Conservation (phyloP, 2,329 filamentous ascomycete species). For the Talaromyces sp. region DNA sequence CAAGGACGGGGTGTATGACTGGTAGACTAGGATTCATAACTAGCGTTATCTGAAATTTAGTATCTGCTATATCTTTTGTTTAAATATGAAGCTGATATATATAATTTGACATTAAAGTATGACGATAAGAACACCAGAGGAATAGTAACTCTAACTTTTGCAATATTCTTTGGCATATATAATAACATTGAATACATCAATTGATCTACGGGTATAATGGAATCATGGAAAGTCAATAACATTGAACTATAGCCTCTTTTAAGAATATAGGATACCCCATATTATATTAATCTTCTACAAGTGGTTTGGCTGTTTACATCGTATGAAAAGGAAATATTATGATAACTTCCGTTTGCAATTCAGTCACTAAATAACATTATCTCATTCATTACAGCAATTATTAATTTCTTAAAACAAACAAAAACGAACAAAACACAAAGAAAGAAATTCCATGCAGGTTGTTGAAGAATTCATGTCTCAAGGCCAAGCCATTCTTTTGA, state of each 20-base stretch:
- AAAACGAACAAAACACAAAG: neutral
- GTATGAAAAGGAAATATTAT: neutral
- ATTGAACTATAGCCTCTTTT: too few species aligned
- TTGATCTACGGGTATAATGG: too few species aligned
- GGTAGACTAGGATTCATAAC: neutral
- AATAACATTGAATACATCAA: too few species aligned
- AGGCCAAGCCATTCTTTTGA: neutral
- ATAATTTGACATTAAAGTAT: too few species aligned
- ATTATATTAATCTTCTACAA: neutral
- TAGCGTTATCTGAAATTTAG: too few species aligned
- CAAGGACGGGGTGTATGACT: constrained; percentile 2
- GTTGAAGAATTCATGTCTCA: neutral
- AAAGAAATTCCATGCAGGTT: neutral
- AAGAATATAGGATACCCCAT: neutral
- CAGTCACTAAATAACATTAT: neutral
- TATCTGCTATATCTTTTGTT: too few species aligned
- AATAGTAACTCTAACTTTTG: too few species aligned
- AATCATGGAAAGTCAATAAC: too few species aligned
- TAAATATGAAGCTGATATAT: too few species aligned
- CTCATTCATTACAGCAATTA: neutral
- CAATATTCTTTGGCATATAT: too few species aligned
- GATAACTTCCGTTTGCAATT: neutral
- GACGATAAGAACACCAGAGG: too few species aligned
- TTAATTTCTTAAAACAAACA: neutral
- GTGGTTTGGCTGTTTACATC: neutral